These are phyloP conservation scores for Ganoderma lingzhi DNA, from an alignment of 1,284 basidiomycete genomes.

Conservation along the genomic window DNA sequence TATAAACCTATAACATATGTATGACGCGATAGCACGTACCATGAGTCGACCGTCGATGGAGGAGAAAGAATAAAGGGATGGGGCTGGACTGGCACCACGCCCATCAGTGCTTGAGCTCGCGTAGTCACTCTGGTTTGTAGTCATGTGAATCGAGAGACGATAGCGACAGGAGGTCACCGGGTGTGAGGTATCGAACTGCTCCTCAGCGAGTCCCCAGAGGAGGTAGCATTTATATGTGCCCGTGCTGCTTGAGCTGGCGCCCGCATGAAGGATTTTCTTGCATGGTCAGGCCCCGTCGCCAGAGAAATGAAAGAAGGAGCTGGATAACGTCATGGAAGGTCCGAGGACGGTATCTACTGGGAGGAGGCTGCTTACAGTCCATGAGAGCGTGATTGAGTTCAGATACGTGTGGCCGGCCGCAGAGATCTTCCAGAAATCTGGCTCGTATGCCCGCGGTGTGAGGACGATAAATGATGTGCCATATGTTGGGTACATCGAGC, in stretches of 20 bases:
- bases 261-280: conserved; percentile 21
- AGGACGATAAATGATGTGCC: conserved; percentile 4
- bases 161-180: conserved; percentile 10
- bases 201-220: conserved; percentile 18
- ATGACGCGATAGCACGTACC: conserved; percentile 27
- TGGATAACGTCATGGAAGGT: conserved; percentile 29
- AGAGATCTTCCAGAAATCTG: conserved; percentile 22
- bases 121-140: conserved; percentile 24
- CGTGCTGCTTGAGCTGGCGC: conserved; percentile 19
- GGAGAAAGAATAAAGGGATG: conserved; percentile 45
- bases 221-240: conserved; percentile 27
- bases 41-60: conserved; percentile 43
- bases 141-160: conserved; percentile 22
- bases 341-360: conserved; percentile 17
- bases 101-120: conserved; percentile 25
- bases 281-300: conserved; percentile 21
- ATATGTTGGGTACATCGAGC: conserved; percentile 12
- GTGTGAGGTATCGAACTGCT: conserved; percentile 24
- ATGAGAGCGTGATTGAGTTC: conserved; percentile 31
- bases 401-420: conserved; percentile 15
- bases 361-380: conserved; percentile 26
- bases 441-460: conserved; percentile 26
- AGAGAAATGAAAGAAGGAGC: conserved; percentile 16
- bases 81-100: conserved; percentile 41
- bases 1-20: neutral